Conservation (phyloP, 1,284 basidiomycete genomes). For the Cryptococcus wingfieldii region DNA sequence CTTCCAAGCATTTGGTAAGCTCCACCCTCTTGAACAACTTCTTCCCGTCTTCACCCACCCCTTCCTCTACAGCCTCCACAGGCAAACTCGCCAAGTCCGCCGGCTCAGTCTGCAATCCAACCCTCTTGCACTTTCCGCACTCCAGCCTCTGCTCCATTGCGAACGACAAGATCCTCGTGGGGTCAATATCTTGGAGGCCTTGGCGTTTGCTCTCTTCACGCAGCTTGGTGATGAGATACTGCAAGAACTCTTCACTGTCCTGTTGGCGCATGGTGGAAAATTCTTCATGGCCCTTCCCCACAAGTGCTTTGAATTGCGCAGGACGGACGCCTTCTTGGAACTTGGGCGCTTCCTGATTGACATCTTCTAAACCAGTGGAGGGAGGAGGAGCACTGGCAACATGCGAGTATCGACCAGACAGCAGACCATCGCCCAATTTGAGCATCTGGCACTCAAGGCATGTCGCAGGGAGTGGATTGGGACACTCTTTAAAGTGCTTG, state of each 20-base stretch:
- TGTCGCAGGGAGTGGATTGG: constrained; percentile 66
- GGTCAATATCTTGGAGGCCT: constrained; percentile 50
- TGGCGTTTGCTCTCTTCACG: constrained; percentile 62
- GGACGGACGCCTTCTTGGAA: constrained; percentile 89
- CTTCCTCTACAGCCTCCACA: constrained; percentile 62
- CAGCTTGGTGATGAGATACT: constrained; percentile 69
- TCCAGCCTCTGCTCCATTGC: constrained; percentile 80
- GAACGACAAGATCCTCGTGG: constrained; percentile 75
- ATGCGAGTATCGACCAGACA: constrained; percentile 85
- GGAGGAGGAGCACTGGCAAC: constrained; percentile 51
- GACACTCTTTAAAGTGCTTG: constrained; percentile 64
- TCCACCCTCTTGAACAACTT: constrained; percentile 63
- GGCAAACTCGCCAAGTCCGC: constrained; percentile 75
- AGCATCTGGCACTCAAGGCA: constrained; percentile 94
- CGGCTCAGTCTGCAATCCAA: constrained; percentile 78
- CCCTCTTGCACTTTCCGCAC: constrained; percentile 75
- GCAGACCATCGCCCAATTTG: constrained; percentile 86
- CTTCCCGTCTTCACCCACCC: constrained; percentile 61
- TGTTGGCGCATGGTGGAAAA: constrained; percentile 97
- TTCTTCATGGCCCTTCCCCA: constrained; percentile 89
- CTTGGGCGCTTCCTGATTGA: constrained; percentile 28
- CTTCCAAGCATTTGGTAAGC: constrained; percentile 66
- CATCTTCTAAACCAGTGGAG: constrained; percentile 33
- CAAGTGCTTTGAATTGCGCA: constrained; percentile 76
- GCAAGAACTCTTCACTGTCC: constrained; percentile 93